Evolutionary conservation across 768 basidiomycete species (phyloP), one percentile per base, ranked within the genome.

Genomic region (Phallus indusiatus): DNA sequence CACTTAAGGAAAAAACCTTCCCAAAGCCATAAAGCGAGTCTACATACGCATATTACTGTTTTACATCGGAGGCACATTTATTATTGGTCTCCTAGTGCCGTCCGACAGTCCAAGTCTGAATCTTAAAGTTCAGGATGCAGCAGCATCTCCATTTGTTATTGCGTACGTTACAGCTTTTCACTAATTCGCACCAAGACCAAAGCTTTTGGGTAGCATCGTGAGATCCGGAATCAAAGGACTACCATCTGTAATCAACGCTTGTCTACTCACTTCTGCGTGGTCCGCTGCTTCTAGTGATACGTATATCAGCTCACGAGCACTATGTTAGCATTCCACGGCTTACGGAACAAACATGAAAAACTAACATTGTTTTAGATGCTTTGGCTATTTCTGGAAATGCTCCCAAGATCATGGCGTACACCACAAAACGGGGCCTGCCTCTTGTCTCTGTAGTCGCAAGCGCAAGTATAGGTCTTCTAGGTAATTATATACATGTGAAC

Each of bases 31-130:
- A 67, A 79, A 75, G 60, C 77, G 81, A 14, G 83, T 86, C 37
- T 88, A 84, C 70, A 74, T 83, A 62, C 79, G 93, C 64, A 93
- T 97, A 65, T 77, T 93, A 16, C 73, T 96, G 24, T 96, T 90
- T 72, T 89, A 86, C 69, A 64, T 74, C 57, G 61, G 60, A 28
- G 56, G 49, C 33, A 55, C 52, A 20, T 18, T 21, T 17, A 50
- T 53, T n/a, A 59, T 60, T 56, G 72, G 72, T 35, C 64, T 82
- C 21, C 73, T 81, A 59, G 78, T 81, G 16, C 74, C 76, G 5
- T 79, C 76, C 42, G 76, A 74, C 68, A 70, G 80, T 63, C 63
- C 70, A 7, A 63, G 71, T 14, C 74, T 78, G 34, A 63, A 72
- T 60, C 68, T 81, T 33, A 75, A 77, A 66, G 67, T 73, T 11